Conservation (phyloP, 345 rosid genomes). For the Ricinus communis region DNA sequence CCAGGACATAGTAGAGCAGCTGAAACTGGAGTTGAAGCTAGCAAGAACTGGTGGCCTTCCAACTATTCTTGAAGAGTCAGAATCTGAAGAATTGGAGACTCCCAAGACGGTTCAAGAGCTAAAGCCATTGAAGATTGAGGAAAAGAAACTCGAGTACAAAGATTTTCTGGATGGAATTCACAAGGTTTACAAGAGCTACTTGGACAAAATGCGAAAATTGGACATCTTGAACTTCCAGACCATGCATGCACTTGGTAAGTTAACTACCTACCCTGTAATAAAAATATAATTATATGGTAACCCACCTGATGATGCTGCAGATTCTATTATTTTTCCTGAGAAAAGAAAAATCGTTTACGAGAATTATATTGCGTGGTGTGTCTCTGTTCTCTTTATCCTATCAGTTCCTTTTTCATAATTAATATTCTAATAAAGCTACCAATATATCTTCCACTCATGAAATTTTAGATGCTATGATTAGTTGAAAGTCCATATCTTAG, state of each 20-base stretch:
- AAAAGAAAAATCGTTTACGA: not conserved
- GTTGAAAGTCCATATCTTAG: slow-evolving; percentile 23
- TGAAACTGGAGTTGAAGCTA: slow-evolving; percentile 55
- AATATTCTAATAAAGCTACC: slow-evolving; percentile 7
- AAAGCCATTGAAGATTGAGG: slow-evolving; percentile 56
- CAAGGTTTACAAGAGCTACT: slow-evolving; percentile 62
- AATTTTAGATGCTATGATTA: slow-evolving; percentile 14
- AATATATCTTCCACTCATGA: slow-evolving; percentile 15
- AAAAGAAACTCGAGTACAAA: slow-evolving; percentile 44
- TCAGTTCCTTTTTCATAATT: slow-evolving; percentile 9
- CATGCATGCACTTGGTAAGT: slow-evolving; percentile 68
- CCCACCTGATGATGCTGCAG: slow-evolving; percentile 3
- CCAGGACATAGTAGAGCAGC: slow-evolving; percentile 56
- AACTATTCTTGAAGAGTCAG: slow-evolving; percentile 76
- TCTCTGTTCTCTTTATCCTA: slow-evolving; percentile 21
- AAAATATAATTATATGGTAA: too few relatives aligned
- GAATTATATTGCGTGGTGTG: slow-evolving; percentile 22
- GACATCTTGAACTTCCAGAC: slow-evolving; percentile 74
- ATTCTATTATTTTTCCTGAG: slow-evolving; percentile 3
- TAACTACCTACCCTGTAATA: not conserved
- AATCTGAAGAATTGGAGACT: slow-evolving; percentile 28
- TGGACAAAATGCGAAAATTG: slow-evolving; percentile 67
- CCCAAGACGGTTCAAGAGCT: slow-evolving; percentile 39
- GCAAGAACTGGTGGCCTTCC: slow-evolving; percentile 81
- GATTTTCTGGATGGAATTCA: slow-evolving; percentile 51